phyloP scores from a whole-genome alignment of 23 red algal genomes.

The Gracilaria caudata region DNA sequence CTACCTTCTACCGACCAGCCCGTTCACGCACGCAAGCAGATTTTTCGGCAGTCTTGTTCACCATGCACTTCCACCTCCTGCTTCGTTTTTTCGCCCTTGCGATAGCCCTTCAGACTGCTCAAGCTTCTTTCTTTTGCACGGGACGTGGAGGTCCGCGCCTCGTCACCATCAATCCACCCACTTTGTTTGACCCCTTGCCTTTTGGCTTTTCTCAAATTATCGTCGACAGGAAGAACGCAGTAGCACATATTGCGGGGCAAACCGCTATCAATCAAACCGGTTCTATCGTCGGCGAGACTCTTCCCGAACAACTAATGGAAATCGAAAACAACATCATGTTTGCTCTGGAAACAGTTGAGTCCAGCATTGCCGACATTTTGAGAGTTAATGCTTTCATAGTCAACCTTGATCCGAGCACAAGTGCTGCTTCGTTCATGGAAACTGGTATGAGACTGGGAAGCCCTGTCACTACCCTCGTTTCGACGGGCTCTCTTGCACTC shows the following conservation, averaged over 20 bases:
- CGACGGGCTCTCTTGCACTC: background rate
- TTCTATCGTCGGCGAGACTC: slow-evolving; percentile 33
- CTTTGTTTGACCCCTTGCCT: slow-evolving; percentile 53
- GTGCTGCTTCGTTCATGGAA: background rate
- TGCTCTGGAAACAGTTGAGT: slow-evolving; percentile 37
- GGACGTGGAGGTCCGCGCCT: background rate
- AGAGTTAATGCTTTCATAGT: slow-evolving; percentile 35
- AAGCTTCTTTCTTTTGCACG: slow-evolving; percentile 3
- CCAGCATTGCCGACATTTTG: slow-evolving; percentile 14
- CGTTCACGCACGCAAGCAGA: too few relatives aligned
- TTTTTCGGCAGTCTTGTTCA: background rate
- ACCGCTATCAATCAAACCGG: slow-evolving; percentile 32
- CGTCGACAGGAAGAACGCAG: slow-evolving; percentile 37
- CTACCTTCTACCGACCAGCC: too few relatives aligned
- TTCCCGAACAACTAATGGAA: slow-evolving; percentile 28
- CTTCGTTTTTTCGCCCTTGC: background rate
- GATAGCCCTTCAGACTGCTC: background rate
- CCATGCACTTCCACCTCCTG: background rate
- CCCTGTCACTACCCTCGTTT: slow-evolving; percentile 6
- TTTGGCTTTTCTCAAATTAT: slow-evolving; percentile 50
- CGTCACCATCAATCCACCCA: slow-evolving; percentile 42
- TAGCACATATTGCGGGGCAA: slow-evolving; percentile 51
- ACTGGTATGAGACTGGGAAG: slow-evolving; percentile 18
- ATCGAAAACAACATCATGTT: slow-evolving; percentile 9
- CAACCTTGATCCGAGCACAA: slow-evolving; percentile 20